Evolutionary conservation across 2,329 filamentous ascomycete species (phyloP).

Genomic region (Colletotrichum musae): DNA sequence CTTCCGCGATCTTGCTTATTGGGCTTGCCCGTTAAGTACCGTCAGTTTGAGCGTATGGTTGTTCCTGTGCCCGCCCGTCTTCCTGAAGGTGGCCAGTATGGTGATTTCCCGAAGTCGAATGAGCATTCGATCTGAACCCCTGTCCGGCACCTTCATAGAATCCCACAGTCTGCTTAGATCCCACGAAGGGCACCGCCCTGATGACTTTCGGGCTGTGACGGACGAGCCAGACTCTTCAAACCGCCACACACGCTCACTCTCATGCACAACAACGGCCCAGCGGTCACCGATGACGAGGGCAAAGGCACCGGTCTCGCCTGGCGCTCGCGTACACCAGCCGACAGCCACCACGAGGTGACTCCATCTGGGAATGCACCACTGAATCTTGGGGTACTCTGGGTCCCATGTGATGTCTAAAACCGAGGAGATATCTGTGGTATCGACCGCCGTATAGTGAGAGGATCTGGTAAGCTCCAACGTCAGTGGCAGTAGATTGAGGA

Average conservation of each 20-base stretch:
- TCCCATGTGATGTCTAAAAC: background rate
- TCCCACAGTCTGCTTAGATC: background rate
- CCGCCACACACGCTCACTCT: background rate
- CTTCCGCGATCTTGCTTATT: no score
- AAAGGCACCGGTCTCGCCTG: background rate
- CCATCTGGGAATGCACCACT: background rate
- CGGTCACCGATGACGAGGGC: background rate
- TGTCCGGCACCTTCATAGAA: background rate
- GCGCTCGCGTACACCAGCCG: background rate
- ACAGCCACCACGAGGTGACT: background rate
- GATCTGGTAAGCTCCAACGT: fast-evolving
- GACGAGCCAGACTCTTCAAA: background rate
- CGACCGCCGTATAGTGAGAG: background rate
- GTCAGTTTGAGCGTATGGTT: no score
- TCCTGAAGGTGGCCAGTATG: background rate
- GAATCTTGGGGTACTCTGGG: background rate
- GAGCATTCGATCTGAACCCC: background rate
- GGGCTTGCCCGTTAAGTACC: no score
- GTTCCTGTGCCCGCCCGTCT: background rate
- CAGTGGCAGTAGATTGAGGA: background rate
- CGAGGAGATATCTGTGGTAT: background rate
- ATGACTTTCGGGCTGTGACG: background rate
- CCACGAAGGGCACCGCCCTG: no score
- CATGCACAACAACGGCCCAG: background rate
- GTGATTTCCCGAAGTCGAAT: background rate